A percentile compares a stretch with the other conserved stretches of the same genome.
Evolutionary conservation across 805 yeast genomes (phyloP).

Genomic region (Monosporozyma unispora): DNA sequence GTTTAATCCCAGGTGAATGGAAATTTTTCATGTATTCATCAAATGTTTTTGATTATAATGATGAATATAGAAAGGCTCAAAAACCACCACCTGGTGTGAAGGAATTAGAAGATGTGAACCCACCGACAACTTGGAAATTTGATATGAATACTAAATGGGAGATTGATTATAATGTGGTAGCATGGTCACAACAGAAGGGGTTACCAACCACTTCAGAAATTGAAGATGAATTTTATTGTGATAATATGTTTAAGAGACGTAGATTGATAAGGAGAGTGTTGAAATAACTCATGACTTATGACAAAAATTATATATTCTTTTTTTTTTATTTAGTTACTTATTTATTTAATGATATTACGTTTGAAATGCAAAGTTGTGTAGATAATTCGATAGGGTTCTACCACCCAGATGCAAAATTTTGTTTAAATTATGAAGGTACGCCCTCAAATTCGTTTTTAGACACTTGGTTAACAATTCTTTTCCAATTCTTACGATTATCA

Average conservation of each 20-base stretch:
- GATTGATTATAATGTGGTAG: conserved; percentile 44
- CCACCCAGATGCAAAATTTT: not conserved
- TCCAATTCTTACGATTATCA: conserved; percentile 60
- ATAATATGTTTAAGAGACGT: conserved; percentile 48
- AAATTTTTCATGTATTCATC: conserved; percentile 48
- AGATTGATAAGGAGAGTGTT: conserved; percentile 45
- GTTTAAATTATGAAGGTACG: conserved; percentile 52
- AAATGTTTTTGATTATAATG: conserved; percentile 44
- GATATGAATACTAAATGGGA: conserved; percentile 54
- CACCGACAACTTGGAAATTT: conserved; percentile 72
- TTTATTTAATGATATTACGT: not conserved
- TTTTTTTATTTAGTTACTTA: not conserved
- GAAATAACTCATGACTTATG: too few relatives aligned
- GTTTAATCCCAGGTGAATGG: conserved; percentile 54
- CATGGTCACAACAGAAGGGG: conserved; percentile 45
- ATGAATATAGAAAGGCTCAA: conserved; percentile 37
- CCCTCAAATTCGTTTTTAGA: conserved; percentile 71
- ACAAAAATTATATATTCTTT: not conserved
- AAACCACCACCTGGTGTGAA: conserved; percentile 60
- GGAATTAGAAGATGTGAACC: conserved; percentile 43
- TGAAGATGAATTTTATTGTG: conserved; percentile 43
- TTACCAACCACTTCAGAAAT: conserved; percentile 23
- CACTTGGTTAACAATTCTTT: conserved; percentile 43
- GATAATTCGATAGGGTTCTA: not conserved
- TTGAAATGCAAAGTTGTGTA: not conserved